Percentiles rank a stretch among this genome's conserved stretches.
These are phyloP conservation scores for Wickerhamomyces sp. DNA, from an alignment of 1,139 yeast genomes.

Conservation along the genomic window DNA sequence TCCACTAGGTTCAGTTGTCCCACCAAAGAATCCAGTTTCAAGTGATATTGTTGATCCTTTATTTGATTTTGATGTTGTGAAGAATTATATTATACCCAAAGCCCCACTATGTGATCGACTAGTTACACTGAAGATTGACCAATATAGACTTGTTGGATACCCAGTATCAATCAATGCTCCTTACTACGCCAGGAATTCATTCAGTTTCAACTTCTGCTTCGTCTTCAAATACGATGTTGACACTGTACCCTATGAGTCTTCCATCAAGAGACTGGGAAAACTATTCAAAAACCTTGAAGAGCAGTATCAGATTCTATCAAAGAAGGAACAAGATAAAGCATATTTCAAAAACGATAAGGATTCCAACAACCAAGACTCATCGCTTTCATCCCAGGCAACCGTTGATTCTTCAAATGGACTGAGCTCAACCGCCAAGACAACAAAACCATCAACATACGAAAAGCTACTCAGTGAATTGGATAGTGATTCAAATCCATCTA, in stretches of 20 bases:
- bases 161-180: constrained; percentile 79
- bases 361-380: neutral
- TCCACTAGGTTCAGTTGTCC: constrained; percentile 58
- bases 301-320: constrained; percentile 73
- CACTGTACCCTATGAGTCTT: constrained; percentile 80
- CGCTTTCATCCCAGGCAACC: constrained; percentile 1
- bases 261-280: constrained; percentile 75
- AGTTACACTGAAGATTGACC: constrained; percentile 66
- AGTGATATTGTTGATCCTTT: constrained; percentile 39
- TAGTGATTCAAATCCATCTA: constrained; percentile 19
- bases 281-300: constrained; percentile 91
- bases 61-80: constrained; percentile 79
- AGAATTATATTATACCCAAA: constrained; percentile 90
- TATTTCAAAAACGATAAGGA: constrained; percentile 25
- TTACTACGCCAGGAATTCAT: constrained; percentile 82
- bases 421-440: neutral
- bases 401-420: neutral
- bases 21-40: constrained; percentile 29
- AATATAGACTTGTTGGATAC: constrained; percentile 76
- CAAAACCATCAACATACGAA: constrained; percentile 2
- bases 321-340: constrained; percentile 31
- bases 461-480: constrained; percentile 25
- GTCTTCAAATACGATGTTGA: constrained; percentile 83
- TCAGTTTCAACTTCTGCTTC: constrained; percentile 88
- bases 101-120: constrained; percentile 83